phyloP scores from a whole-genome alignment of 1,284 basidiomycete genomes.

The Omphalotus olearius region DNA sequence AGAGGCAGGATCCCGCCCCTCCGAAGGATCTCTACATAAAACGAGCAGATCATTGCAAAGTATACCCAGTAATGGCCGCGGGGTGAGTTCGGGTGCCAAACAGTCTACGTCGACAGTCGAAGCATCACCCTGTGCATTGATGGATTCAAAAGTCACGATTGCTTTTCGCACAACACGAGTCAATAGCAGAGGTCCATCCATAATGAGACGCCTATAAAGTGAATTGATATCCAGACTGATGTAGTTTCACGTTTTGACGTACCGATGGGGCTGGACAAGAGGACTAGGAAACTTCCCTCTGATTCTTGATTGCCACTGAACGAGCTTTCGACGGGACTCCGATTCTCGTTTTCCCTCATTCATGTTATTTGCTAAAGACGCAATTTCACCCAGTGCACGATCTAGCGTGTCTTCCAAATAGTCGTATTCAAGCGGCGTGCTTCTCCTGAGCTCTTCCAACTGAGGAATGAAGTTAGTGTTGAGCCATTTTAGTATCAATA shows the following conservation, averaged over 20 bases:
- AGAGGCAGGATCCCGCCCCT: constrained; percentile 67
- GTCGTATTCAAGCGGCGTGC: constrained; percentile 74
- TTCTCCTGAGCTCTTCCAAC: constrained; percentile 81
- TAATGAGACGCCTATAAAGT: constrained; percentile 68
- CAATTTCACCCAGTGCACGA: constrained; percentile 81
- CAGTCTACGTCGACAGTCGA: constrained; percentile 86
- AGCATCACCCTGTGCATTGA: constrained; percentile 71
- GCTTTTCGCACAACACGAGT: constrained; percentile 90
- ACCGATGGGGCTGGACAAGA: constrained; percentile 96
- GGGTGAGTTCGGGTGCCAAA: constrained; percentile 77
- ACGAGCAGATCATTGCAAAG: constrained; percentile 93
- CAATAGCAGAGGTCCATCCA: constrained; percentile 81
- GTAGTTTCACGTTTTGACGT: constrained; percentile 20
- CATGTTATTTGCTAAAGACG: constrained; percentile 87
- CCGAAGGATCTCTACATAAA: constrained; percentile 77
- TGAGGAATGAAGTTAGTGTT: constrained; percentile 27
- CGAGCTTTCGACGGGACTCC: constrained; percentile 84
- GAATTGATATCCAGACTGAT: constrained; percentile 10
- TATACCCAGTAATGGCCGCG: constrained; percentile 72
- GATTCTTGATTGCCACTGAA: constrained; percentile 91
- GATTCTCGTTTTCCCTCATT: constrained; percentile 95
- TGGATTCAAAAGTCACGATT: constrained; percentile 78
- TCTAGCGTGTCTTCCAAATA: constrained; percentile 81
- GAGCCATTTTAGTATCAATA: constrained; percentile 1
- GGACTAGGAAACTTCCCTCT: constrained; percentile 91